These are phyloP conservation scores for Penstemon newberryi DNA, from an alignment of 257 asterid genomes.

Conservation along the genomic window DNA sequence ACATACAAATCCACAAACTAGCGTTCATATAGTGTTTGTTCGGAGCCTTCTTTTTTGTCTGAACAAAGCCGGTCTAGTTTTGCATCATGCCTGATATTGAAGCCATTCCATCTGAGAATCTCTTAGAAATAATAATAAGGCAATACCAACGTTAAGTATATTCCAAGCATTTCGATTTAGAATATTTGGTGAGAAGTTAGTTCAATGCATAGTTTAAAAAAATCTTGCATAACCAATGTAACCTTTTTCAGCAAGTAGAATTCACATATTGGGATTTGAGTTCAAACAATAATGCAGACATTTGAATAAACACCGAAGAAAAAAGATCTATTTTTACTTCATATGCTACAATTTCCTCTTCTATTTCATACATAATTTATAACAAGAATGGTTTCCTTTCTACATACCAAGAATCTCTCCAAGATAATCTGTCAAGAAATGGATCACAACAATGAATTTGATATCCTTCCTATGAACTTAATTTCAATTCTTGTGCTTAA, in stretches of 20 bases:
- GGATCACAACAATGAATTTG: slow-evolving; percentile 30
- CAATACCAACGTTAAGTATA: background rate
- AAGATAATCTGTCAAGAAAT: slow-evolving; percentile 33
- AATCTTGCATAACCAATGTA: background rate
- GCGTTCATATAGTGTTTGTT: background rate
- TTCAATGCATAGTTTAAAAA: slow-evolving; percentile 1
- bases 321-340: background rate
- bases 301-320: background rate
- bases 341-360: slow-evolving; percentile 28
- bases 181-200: background rate
- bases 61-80: background rate
- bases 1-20: background rate
- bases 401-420: slow-evolving; percentile 37
- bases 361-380: slow-evolving; percentile 27
- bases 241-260: background rate
- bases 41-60: background rate
- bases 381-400: slow-evolving; percentile 36
- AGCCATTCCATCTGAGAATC: slow-evolving; percentile 14
- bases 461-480: slow-evolving; percentile 34
- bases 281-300: background rate
- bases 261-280: background rate
- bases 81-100: background rate
- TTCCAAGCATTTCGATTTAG: background rate
- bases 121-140: background rate
- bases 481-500: slow-evolving; percentile 35